Base-by-base conservation (phyloP, 202 grass and related monocot species). In the Hordeum pubiflorum region DNA sequence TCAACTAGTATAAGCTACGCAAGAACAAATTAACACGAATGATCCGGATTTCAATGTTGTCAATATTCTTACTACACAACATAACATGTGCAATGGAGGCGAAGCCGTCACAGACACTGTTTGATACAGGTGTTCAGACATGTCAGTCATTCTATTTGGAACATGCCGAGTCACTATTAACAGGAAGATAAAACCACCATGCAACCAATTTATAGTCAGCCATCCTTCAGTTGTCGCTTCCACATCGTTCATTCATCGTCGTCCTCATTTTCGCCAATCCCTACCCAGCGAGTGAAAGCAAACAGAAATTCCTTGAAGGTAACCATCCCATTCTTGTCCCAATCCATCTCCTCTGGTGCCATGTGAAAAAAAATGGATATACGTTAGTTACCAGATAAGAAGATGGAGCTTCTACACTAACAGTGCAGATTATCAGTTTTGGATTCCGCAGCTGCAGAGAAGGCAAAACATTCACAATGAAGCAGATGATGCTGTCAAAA, bases 271-370 rank as follows among this genome's bases (percentile, higher is more conserved):
- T 98, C 96, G 26, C 93, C 88, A 1, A 95, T 95, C 17, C 96
- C 92, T 52, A 98, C 92, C 96, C 96, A 98, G 62, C 84, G 88
- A 67, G 96, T 98, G 63, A 98, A 98, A 10, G 96, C 90, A 67
- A 98, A 98, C 33, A 98, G 80, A 82, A 95, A 99, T 78, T 95
- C 96, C 66, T 93, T 98, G 78, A 95, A 98, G 11, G 77, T 85
- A 76, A 95, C 96, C 90, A 89, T 98, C 21, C 92, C 96, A 54
- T 99, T 99, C 85, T 91, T 99, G 83, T 99, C 92, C 96, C 96
- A 99, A 44, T 99, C 96, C 92, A 99, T 99, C 78, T 99, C 96
- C 78, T 95, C 96, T 99, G 32, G 36, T 86, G 6, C 10, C 50
- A 85, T 73, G 37, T 4, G 84, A 82, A 82, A 79, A 32, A 69